Conservation (phyloP, 2,329 filamentous ascomycete species). For the Monosporascus sp. region DNA sequence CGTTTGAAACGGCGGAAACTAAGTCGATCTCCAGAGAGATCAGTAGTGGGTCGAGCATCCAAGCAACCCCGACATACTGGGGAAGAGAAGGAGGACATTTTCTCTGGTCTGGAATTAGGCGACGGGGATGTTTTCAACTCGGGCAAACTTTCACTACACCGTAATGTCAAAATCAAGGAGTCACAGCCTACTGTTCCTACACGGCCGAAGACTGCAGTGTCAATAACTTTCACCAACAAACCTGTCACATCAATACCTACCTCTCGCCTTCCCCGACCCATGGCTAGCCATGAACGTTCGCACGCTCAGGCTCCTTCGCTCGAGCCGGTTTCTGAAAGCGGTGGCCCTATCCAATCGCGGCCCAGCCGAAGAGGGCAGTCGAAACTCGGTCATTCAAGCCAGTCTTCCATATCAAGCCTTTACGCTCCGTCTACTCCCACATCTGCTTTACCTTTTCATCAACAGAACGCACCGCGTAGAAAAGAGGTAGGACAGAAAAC, state of each 20-base stretch:
- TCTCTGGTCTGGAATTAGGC: constrained; percentile 81
- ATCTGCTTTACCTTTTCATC: constrained; percentile 42
- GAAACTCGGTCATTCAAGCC: constrained; percentile 61
- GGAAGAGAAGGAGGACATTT: constrained; percentile 67
- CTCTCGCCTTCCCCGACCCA: constrained; percentile 76
- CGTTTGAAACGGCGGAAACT: constrained; percentile 68
- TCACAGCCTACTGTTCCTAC: constrained; percentile 63
- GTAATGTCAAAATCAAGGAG: constrained; percentile 84
- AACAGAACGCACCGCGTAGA: constrained; percentile 55
- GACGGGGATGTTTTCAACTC: constrained; percentile 77
- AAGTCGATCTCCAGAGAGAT: constrained; percentile 50
- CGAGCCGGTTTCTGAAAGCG: constrained; percentile 90
- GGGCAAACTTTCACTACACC: constrained; percentile 77
- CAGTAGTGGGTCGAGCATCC: constrained; percentile 30
- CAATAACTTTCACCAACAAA: constrained; percentile 87
- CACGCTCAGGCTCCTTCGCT: constrained; percentile 62
- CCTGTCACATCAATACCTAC: constrained; percentile 37
- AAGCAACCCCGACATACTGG: constrained; percentile 27
- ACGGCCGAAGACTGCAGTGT: constrained; percentile 69
- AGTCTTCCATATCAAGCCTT: constrained; percentile 63
- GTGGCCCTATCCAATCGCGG: constrained; percentile 58
- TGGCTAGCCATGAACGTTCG: constrained; percentile 60
- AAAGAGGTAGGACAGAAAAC: constrained; percentile 53
- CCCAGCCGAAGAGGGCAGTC: constrained; percentile 59
- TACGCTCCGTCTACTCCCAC: constrained; percentile 56